Percentiles rank a stretch among this genome's conserved stretches.
These are phyloP conservation scores for Phytopythium ostracodes DNA, from an alignment of 352 stramenopile species.

Conservation along the genomic window DNA sequence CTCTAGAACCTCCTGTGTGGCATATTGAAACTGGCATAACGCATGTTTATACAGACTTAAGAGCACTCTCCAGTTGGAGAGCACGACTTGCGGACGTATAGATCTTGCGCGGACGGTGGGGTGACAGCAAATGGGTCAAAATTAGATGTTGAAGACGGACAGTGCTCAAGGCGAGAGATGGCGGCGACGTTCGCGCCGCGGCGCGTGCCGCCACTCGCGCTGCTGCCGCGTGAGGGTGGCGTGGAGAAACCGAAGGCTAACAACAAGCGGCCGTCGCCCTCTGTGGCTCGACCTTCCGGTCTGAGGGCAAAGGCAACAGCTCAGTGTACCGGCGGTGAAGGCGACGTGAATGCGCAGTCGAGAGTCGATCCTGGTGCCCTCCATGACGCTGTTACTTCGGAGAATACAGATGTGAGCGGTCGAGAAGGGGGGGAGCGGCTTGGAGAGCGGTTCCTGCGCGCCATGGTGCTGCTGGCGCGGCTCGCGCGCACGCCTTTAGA, in stretches of 20 bases:
- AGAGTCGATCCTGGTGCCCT: too few species aligned
- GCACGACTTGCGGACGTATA: not conserved
- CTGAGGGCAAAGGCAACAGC: not conserved
- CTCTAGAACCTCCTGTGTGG: not conserved
- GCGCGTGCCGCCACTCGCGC: slow-evolving; percentile 38
- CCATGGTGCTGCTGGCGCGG: slow-evolving; percentile 48
- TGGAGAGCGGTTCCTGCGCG: slow-evolving; percentile 47
- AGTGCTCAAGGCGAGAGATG: not conserved
- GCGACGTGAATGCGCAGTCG: too few species aligned
- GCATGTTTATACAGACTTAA: not conserved
- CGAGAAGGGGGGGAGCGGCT: slow-evolving; percentile 29
- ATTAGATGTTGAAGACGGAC: slow-evolving; percentile 6
- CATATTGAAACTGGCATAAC: not conserved
- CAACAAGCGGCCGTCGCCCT: not conserved
- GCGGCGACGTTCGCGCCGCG: slow-evolving; percentile 19
- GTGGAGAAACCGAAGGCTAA: slow-evolving; percentile 12
- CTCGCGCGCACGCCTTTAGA: slow-evolving; percentile 27
- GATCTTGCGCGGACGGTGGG: not conserved
- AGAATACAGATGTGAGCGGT: not conserved
- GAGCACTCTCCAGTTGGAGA: not conserved
- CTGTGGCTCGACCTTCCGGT: not conserved
- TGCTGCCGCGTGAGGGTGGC: slow-evolving; percentile 32
- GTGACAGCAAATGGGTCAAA: not conserved
- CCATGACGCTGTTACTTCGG: not conserved
- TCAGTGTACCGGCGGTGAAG: not conserved